phyloP scores from a whole-genome alignment of 192 early-diverging fungal species.

The Podila epigama region DNA sequence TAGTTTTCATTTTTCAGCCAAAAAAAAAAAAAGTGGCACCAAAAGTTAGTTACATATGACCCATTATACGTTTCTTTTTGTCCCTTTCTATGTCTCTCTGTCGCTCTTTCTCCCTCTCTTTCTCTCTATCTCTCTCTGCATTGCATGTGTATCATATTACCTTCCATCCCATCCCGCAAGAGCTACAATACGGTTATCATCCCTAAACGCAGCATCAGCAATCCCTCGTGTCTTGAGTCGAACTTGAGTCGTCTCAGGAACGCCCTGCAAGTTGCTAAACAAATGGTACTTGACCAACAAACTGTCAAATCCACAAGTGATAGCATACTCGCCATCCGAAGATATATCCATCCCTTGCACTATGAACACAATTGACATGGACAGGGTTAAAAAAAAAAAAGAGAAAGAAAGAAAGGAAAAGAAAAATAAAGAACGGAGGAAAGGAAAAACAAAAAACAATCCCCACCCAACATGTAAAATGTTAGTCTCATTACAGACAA shows the following conservation, averaged over 20 bases:
- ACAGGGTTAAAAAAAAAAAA: neutral
- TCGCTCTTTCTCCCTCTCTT: neutral
- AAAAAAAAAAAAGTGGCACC: no score
- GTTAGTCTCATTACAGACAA: no score
- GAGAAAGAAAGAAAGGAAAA: neutral
- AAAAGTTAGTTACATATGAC: no score
- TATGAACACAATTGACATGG: slow-evolving; percentile 6
- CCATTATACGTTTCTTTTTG: no score
- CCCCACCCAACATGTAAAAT: no score
- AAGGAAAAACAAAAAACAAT: neutral
- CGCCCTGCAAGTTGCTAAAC: slow-evolving; percentile 1
- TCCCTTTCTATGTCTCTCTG: neutral
- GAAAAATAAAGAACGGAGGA: slow-evolving; percentile 3
- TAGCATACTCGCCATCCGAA: slow-evolving; percentile 24
- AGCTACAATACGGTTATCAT: slow-evolving; percentile 43
- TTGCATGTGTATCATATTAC: no score
- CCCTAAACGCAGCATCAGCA: slow-evolving; percentile 38
- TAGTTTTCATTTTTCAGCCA: neutral
- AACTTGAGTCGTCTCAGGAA: slow-evolving; percentile 10
- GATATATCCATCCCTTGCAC: slow-evolving; percentile 45
- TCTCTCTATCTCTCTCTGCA: no score
- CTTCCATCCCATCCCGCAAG: slow-evolving; percentile 55
- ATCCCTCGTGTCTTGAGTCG: slow-evolving; percentile 36
- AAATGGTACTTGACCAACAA: slow-evolving; percentile 45
- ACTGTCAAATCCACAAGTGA: slow-evolving; percentile 47